Evolutionary conservation across 1,284 basidiomycete genomes (phyloP), one percentile per base, ranked within the genome.

Genomic region (Marasmius tenuissimus): DNA sequence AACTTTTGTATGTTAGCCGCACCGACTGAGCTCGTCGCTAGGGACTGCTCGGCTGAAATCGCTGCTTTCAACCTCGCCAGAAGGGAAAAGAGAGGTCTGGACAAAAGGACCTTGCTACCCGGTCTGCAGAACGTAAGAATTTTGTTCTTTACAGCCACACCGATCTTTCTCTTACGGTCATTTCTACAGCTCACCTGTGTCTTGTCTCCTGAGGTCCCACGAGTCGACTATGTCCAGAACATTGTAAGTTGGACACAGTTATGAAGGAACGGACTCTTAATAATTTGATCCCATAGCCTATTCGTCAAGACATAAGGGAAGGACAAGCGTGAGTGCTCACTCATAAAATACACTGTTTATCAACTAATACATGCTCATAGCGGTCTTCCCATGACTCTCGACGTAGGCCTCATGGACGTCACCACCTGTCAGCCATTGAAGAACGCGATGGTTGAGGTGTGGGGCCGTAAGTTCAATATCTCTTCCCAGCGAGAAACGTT

Each of bases 401-500:
- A 86, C 65, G 78, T 86, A 45, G 84, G 82, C 57, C 75, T 86
- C 54, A 79, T 87, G 66, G 83, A 88, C 68, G 78, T 82, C 11
- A 75, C 81, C 52, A 85, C 84, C 3, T 87, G 85, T 73, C 69
- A 82, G 64, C 84, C 85, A n/a, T 69, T 86, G 6, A 67, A 74
- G 27, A 76, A 81, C 69, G 81, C 79, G 39, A 78, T 86, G 64
- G 83, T 86, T 48, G 87, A 89, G 66, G 74, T 89, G 51, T 89
- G 87, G 77, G 72, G 71, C 57, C 63, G 76, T 78, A 60, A 67
- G 72, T 54, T 35, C 6, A 59, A 14, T 18, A 27, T 22, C 27
- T 47, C 20, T 33, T 27, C 34, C 9, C 18, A 18, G 45, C 20
- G 20, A 2, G 16, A 14, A 14, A 53, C 11, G 48, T 11, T 57